Evolutionary conservation across 2,329 filamentous ascomycete species (phyloP).

Genomic region (Pseudogymnoascus sp.): DNA sequence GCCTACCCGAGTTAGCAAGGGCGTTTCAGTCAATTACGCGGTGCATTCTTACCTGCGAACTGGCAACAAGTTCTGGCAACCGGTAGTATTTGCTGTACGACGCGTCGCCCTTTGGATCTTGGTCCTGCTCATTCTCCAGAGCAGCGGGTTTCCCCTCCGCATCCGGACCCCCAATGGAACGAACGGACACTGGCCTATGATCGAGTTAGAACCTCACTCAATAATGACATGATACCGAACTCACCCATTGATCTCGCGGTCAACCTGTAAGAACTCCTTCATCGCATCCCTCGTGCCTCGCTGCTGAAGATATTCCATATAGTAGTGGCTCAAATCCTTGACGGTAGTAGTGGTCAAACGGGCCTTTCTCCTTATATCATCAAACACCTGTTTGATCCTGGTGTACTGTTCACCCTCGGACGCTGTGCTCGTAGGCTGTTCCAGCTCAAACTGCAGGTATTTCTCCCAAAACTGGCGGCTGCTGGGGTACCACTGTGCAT

Average conservation of each 20-base stretch:
- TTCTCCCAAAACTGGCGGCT: slow-evolving; percentile 84
- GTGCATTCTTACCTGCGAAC: not conserved
- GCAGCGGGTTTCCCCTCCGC: slow-evolving; percentile 32
- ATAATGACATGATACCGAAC: slow-evolving; percentile 21
- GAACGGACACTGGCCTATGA: slow-evolving; percentile 35
- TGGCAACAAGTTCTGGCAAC: slow-evolving; percentile 13
- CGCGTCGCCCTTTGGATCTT: slow-evolving; percentile 34
- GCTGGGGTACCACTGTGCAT: slow-evolving; percentile 75
- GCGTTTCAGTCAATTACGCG: not conserved
- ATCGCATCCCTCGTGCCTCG: slow-evolving; percentile 75
- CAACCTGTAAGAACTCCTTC: slow-evolving; percentile 75
- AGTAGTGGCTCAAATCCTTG: slow-evolving; percentile 67
- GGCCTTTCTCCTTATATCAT: slow-evolving; percentile 65
- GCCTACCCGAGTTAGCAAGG: not conserved
- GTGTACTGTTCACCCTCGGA: slow-evolving; percentile 57
- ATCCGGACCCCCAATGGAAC: slow-evolving; percentile 27
- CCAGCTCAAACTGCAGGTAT: slow-evolving; percentile 82
- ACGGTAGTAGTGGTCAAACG: slow-evolving; percentile 58
- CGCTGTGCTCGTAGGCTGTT: slow-evolving; percentile 62
- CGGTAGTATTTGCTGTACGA: slow-evolving; percentile 37
- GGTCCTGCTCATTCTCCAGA: slow-evolving; percentile 33
- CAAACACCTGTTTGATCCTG: slow-evolving; percentile 73
- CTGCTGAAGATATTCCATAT: slow-evolving; percentile 77
- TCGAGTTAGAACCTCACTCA: slow-evolving; percentile 12
- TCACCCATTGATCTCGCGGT: slow-evolving; percentile 80